Conservation (phyloP, 2,329 filamentous ascomycete genomes). For the Aspergillus oerlinghausenensis region DNA sequence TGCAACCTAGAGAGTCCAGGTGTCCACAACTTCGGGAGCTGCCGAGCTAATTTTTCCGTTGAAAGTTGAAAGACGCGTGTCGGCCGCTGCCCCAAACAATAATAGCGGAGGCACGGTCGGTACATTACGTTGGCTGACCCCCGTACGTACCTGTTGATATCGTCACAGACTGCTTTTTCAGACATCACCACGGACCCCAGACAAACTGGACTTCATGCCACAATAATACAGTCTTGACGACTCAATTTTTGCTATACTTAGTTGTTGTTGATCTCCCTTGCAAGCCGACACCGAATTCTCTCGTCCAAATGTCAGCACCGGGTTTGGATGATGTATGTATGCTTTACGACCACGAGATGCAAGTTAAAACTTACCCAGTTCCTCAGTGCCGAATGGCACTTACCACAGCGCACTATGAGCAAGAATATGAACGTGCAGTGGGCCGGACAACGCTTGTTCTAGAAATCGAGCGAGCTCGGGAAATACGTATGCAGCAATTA, state of each 20-base stretch:
- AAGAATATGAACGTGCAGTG: slow-evolving; percentile 62
- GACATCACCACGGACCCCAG: not conserved
- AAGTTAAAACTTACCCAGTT: slow-evolving; percentile 5
- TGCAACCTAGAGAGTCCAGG: not conserved
- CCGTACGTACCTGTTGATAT: no score
- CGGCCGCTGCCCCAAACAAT: no score
- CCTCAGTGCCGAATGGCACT: slow-evolving; percentile 44
- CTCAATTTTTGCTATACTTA: not conserved
- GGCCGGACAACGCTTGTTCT: slow-evolving; percentile 63
- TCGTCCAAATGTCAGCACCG: slow-evolving; percentile 4
- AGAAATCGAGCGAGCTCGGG: slow-evolving; percentile 70
- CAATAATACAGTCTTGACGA: not conserved
- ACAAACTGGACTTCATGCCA: not conserved
- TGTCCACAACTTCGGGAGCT: slow-evolving; percentile 7
- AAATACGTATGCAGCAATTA: slow-evolving; percentile 63
- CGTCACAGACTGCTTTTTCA: not conserved
- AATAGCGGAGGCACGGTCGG: no score
- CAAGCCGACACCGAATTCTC: slow-evolving; percentile 5
- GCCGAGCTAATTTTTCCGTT: slow-evolving; percentile 4
- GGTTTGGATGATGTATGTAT: slow-evolving; percentile 23
- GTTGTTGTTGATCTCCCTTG: not conserved
- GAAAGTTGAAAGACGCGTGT: not conserved
- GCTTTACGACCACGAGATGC: not conserved
- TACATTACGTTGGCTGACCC: no score
- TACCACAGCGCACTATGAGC: slow-evolving; percentile 56